Base-by-base conservation (phyloP, 2,329 filamentous ascomycete species). In the Pseudogymnoascus sp. region DNA sequence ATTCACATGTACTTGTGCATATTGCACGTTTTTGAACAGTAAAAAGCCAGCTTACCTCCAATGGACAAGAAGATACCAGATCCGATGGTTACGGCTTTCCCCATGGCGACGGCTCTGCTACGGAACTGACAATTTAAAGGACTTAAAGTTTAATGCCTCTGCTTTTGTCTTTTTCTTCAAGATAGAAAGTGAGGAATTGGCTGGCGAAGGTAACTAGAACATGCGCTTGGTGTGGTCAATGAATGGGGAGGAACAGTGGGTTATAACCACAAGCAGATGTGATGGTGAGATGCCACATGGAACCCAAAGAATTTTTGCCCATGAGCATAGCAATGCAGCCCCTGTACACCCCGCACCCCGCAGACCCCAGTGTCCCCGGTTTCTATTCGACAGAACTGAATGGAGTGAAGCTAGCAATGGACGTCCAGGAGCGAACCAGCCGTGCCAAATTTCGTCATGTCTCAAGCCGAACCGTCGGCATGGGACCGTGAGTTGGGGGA, bases 51-150 rank as follows among this genome's bases (percentile, higher is more conserved):
- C 41, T 63, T 43, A 66, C 66, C 64, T 65, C 65, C 66, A 61
- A 67, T 67, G 57, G 65, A 51, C 23, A 67, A 31, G 23, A 67
- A 67, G 11, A 64, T 54, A 25, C 36, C 65, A 14, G 62, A 39
- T 4, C 62, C 62, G 43, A 28, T 60, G 23, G 64, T 65, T 11
- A 48, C 41, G 5, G 34, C 28, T 21, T 45, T 39, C 34, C 64
- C 64, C 64, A 65, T 65, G 14, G 19, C 25, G 37, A n/a, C 31
- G 31, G 16, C 16, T 54, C 23, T 31, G 23, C 43, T 7, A 54
- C 14, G 14, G 23, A 28, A 54, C 3, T 7, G 14, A 54, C 10
- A 31, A 28, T 28, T 16, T 28, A 1, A 10, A 51, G 6, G 19
- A 6, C 3, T 7, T 25, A 28, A 28, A 28, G 23, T 28, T 51